Conservation (phyloP, 345 rosid genomes). For the Chamaenerion angustifolium region DNA sequence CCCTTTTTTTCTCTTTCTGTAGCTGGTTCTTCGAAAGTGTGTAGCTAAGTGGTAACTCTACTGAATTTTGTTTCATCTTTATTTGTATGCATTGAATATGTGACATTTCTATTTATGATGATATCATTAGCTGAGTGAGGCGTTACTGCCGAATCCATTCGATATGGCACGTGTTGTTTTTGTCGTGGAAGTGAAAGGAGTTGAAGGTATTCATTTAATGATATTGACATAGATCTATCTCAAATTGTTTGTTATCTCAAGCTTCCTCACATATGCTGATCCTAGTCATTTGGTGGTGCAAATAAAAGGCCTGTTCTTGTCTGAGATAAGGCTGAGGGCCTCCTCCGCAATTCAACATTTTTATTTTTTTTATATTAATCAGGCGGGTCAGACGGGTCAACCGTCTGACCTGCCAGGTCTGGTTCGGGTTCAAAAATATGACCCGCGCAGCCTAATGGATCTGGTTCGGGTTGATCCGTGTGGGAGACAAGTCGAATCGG, state of each 20-base stretch:
- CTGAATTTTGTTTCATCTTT: not conserved
- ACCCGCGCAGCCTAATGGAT: too few species aligned
- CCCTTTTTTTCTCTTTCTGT: constrained; percentile 51
- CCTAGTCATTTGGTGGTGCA: constrained; percentile 29
- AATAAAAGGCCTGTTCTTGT: constrained; percentile 26
- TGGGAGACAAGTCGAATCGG: too few species aligned
- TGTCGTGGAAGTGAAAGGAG: constrained; percentile 70
- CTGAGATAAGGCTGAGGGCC: constrained; percentile 32
- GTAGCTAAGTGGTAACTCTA: not conserved
- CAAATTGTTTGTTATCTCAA: not conserved
- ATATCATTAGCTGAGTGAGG: constrained; percentile 53
- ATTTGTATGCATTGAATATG: not conserved
- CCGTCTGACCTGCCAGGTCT: too few species aligned
- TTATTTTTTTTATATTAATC: too few species aligned
- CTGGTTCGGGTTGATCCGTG: too few species aligned
- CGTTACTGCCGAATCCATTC: constrained; percentile 74
- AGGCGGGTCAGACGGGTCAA: too few species aligned
- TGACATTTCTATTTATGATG: constrained; percentile 1
- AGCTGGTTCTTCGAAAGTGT: constrained; percentile 67
- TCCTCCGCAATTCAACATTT: too few species aligned
- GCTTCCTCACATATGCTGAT: constrained; percentile 8
- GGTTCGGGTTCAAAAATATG: too few species aligned
- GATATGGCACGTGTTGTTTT: constrained; percentile 74
- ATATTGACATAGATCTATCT: too few species aligned
- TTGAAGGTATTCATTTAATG: constrained; percentile 26